Conservation (phyloP, 371 early-diverging fungal genomes). For the Zopfochytrium polystomum region DNA sequence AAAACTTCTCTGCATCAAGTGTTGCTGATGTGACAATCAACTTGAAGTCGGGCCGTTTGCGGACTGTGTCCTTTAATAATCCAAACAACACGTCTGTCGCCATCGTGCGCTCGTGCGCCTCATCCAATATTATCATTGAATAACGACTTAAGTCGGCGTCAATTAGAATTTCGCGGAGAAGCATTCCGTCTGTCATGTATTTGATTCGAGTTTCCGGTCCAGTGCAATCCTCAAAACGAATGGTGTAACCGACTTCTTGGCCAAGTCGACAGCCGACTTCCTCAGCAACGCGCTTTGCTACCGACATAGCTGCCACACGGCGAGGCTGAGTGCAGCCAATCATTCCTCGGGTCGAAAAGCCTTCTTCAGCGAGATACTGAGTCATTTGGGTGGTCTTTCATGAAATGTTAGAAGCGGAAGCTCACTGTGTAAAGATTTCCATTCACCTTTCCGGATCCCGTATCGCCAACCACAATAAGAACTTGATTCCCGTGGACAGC, state of each 20-base stretch:
- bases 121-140: constrained; percentile 95
- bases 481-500: constrained; percentile 89
- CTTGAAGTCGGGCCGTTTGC: constrained; percentile 81
- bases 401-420: neutral
- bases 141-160: constrained; percentile 83
- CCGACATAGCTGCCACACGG: constrained; percentile 98
- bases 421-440: neutral
- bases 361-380: constrained; percentile 96
- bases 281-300: constrained; percentile 98
- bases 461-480: constrained; percentile 92
- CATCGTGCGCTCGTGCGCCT: constrained; percentile 98
- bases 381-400: constrained; percentile 95
- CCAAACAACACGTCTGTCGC: constrained; percentile 97
- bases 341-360: constrained; percentile 75
- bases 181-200: constrained; percentile 99
- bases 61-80: constrained; percentile 82
- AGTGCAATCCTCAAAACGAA: constrained; percentile 97
- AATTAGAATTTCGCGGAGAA: constrained; percentile 92
- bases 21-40: constrained; percentile 97
- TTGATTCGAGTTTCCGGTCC: constrained; percentile 92
- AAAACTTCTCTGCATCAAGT: constrained; percentile 92
- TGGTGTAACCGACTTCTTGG: constrained; percentile 96
- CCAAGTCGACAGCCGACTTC: constrained; percentile 95
- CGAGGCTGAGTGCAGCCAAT: too few relatives aligned
- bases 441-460: constrained; percentile 92